These are phyloP conservation scores for Eustoma russellianum DNA, from an alignment of 257 asterid genomes.

Conservation along the genomic window DNA sequence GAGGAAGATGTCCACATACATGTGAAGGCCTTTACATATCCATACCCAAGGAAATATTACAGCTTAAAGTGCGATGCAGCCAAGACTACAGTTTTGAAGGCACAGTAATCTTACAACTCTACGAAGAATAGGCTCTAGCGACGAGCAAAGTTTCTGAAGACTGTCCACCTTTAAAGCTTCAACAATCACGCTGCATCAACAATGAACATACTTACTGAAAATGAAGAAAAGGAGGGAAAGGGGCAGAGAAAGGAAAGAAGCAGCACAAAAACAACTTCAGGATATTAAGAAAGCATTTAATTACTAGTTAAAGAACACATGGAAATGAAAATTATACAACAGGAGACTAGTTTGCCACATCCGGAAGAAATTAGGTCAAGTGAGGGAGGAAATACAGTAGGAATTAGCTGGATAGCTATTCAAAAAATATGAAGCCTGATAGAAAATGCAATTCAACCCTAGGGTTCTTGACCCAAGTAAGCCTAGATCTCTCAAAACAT, in stretches of 20 bases:
- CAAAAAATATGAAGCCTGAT: no score
- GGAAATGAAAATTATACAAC: no score
- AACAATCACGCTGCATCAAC: conserved; percentile 80
- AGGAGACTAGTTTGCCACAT: no score
- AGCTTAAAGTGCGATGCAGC: not conserved
- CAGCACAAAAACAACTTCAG: not conserved
- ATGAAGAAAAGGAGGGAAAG: no score
- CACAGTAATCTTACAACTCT: conserved; percentile 70
- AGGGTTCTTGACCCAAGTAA: no score
- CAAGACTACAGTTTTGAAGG: not conserved
- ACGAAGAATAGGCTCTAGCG: conserved; percentile 91
- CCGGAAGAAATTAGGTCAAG: no score
- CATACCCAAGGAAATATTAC: not conserved
- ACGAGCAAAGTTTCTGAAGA: conserved; percentile 91
- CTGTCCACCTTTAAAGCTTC: conserved; percentile 95
- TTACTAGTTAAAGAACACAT: no score
- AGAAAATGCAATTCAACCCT: no score
- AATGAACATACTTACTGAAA: conserved; percentile 1
- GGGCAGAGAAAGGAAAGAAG: not conserved
- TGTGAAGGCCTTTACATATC: no score
- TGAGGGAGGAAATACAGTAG: no score
- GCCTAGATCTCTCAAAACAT: no score
- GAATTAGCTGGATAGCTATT: no score
- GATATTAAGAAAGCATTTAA: not conserved
- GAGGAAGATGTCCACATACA: not conserved